Evolutionary conservation across 2,329 filamentous ascomycete species (phyloP), one percentile per base, ranked within the genome.

Genomic region (Curvularia sp.): DNA sequence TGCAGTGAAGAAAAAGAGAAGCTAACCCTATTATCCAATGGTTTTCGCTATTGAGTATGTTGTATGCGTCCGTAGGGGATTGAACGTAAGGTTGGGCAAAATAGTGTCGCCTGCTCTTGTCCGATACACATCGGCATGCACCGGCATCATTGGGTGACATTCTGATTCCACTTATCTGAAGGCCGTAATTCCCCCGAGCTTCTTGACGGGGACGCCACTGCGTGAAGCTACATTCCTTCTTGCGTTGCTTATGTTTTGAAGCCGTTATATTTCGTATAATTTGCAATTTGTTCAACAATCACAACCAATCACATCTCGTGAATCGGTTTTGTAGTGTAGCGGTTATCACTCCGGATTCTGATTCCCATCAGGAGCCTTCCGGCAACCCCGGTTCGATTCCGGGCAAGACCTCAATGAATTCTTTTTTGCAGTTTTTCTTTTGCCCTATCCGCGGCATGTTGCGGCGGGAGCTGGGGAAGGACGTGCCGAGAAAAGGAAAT

Each of bases 301-400:
- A 53, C 20, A 26, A 20, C 24, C 52, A 58, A 48, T 49, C 47
- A 58, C 38, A 52, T 18, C 39, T 41, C 46, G 53, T 55, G 44
- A 38, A 57, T 24, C 28, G 55, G 55, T 58, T 41, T 41, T 58
- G 55, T 58, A 58, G 55, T 58, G 55, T 58, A 58, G 55, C 55
- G 55, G 55, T 58, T 58, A 58, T 58, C 55, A 58, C 55, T 58
- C 51, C 55, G 55, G 55, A 58, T 58, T 58, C 55, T 58, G 55
- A 58, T 58, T 31, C 1, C 12, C 22, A 39, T 57, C 30, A 33
- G 38, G 7, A 35, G 1, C 33, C 22, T 58, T 58, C 55, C 55
- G 55, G 55, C 55, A 58, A 58, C 55, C 55, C 55, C 55, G 44
- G 55, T 58, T 58, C 55, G 55, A 57, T 44, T 57, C 55, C 44